phyloP scores from a whole-genome alignment of 2,329 filamentous ascomycete species.

The Alternaria sp. region DNA sequence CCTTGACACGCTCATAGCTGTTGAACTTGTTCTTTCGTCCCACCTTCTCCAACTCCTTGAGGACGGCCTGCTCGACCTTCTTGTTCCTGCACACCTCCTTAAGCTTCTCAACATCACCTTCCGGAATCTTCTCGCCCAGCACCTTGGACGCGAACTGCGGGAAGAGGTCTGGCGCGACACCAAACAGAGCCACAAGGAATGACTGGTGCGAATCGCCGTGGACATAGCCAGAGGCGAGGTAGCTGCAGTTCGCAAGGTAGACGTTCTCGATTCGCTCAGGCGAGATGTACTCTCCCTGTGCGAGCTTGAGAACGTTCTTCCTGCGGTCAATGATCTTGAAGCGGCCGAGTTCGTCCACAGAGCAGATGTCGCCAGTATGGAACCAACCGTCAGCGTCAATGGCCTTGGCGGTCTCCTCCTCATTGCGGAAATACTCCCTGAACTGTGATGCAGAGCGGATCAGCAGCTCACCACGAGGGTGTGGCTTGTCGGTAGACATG shows the following conservation, averaged over 20 bases:
- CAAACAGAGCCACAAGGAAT: conserved; percentile 84
- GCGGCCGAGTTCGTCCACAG: conserved; percentile 83
- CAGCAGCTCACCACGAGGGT: conserved; percentile 88
- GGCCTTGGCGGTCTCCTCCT: conserved; percentile 82
- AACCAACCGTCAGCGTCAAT: conserved; percentile 95
- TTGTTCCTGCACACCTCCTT: conserved; percentile 72
- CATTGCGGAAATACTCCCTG: conserved; percentile 87
- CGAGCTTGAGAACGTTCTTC: conserved; percentile 99
- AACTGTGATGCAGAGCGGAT: conserved; percentile 83
- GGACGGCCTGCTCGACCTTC: conserved; percentile 75
- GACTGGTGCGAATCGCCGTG: conserved; percentile 89
- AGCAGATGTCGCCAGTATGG: conserved; percentile 90
- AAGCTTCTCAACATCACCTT: conserved; percentile 72
- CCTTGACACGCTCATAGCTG: conserved; percentile 83
- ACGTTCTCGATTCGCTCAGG: conserved; percentile 97
- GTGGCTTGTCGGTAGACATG: conserved; percentile 82
- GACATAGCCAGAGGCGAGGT: conserved; percentile 83
- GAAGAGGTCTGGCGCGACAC: conserved; percentile 84
- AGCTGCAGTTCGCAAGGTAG: conserved; percentile 80
- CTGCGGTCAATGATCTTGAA: conserved; percentile 94
- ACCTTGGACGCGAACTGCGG: conserved; percentile 81
- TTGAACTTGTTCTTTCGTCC: conserved; percentile 88
- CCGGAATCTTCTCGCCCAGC: conserved; percentile 70
- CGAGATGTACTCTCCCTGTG: conserved; percentile 97
- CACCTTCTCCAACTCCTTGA: conserved; percentile 80